phyloP scores from a whole-genome alignment of 805 yeast genomes.

The Trichomonascus vanleenenianus region DNA sequence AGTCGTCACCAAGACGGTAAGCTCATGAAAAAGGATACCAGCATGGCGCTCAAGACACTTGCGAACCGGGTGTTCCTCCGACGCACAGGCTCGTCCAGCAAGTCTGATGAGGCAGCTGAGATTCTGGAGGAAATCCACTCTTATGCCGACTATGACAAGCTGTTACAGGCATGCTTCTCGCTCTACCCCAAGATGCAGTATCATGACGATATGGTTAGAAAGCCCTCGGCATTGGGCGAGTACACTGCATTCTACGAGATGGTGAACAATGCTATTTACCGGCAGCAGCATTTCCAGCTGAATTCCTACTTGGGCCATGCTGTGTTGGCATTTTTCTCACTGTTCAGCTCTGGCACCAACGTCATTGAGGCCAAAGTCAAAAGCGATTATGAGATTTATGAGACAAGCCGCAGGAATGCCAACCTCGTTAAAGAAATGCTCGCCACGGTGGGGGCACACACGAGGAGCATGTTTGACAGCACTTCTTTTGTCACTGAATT shows the following conservation, averaged over 20 bases:
- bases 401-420: slow-evolving; percentile 22
- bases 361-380: slow-evolving; percentile 16
- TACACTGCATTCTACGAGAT: slow-evolving; percentile 71
- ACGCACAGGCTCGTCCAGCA: slow-evolving; percentile 35
- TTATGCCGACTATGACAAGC: slow-evolving; percentile 50
- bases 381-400: slow-evolving; percentile 19
- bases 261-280: slow-evolving; percentile 35
- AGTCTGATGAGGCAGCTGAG: slow-evolving; percentile 41
- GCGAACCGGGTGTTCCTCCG: slow-evolving; percentile 56
- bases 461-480: slow-evolving; percentile 12
- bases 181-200: slow-evolving; percentile 53
- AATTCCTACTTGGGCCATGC: slow-evolving; percentile 49
- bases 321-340: slow-evolving; percentile 52
- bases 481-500: slow-evolving; percentile 21
- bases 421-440: slow-evolving; percentile 26
- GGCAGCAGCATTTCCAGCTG: slow-evolving; percentile 39
- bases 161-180: slow-evolving; percentile 61
- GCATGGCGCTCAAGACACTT: slow-evolving; percentile 57
- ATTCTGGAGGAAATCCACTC: slow-evolving; percentile 41
- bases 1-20: slow-evolving; percentile 5
- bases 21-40: slow-evolving; percentile 44
- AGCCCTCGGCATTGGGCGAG: slow-evolving; percentile 57
- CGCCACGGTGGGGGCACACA: slow-evolving; percentile 12
- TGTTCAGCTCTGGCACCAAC: slow-evolving; percentile 55
- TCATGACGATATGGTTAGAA: slow-evolving; percentile 53